phyloP scores from a whole-genome alignment of 257 asterid species.

The Solanum lignicaule region DNA sequence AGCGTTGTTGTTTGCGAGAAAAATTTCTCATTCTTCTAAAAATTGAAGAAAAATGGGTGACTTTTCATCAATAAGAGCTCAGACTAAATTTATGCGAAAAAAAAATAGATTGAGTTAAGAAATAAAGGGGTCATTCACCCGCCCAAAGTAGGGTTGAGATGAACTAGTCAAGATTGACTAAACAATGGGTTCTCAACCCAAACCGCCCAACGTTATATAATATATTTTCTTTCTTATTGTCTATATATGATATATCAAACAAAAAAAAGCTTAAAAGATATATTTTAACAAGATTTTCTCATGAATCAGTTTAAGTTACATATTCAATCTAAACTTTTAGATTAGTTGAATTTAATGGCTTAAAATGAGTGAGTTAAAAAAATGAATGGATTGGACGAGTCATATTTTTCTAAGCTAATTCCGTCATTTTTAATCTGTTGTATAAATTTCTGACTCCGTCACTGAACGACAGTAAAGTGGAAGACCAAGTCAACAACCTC shows the following conservation, averaged over 20 bases:
- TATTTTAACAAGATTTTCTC: not conserved
- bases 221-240: not conserved
- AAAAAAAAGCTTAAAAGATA: not conserved
- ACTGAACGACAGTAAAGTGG: not conserved
- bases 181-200: not conserved
- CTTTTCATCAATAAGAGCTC: too few relatives aligned
- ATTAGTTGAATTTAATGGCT: not conserved
- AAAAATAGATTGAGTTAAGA: not conserved
- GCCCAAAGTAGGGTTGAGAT: not conserved
- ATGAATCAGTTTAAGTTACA: not conserved
- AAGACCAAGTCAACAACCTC: not conserved
- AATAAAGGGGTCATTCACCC: not conserved
- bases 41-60: too few relatives aligned
- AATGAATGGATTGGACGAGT: not conserved
- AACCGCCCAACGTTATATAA: not conserved
- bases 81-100: rapidly evolving
- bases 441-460: not conserved
- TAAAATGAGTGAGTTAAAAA: not conserved
- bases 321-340: not conserved
- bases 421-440: not conserved
- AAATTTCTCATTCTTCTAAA: too few relatives aligned
- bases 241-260: not conserved
- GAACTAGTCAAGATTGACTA: not conserved
- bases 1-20: too few relatives aligned
- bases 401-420: not conserved